Evolutionary conservation across 345 rosid species (phyloP), one percentile per base, ranked within the genome.

Genomic region (Capsella bursapastoris): DNA sequence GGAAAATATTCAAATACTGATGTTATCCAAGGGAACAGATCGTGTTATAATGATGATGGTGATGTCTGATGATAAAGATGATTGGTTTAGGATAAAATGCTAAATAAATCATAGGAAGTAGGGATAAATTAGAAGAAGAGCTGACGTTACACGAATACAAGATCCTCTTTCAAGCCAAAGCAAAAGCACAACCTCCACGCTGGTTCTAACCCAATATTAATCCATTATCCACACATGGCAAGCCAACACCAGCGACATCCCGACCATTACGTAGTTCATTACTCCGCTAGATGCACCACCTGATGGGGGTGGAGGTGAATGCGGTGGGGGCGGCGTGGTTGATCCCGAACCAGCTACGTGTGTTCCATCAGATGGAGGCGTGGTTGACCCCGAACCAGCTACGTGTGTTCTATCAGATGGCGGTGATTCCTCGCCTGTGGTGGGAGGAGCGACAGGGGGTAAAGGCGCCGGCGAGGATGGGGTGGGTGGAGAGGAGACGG

Each of bases 181-280:
- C 32, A 51, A 57, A 57, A n/a, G 41, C 38, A 28, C 10, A 13
- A 18, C 59, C 37, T 55, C 59, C 58, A 27, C 58, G 35, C 10
- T 55, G 59, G 45, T 28, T 58, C 14, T 8, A 35, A 58, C 45
- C 16, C 48, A 7, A 32, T 5, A 5, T 51, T 35, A 51, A n/a
- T 52, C 29, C 43, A 35, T 44, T 12, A 69, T 57, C 25, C 45
- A 44, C n/a, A 32, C 35, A 57, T 45, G 8, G 16, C 27, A 18
- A 57, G 52, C 43, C 53, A 68, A 15, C 14, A 55, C 53, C 43
- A 56, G 29, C 64, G 18, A 10, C 14, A 43, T 15, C 25, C 13
- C 43, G 51, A 51, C 59, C 69, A 62, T 16, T 37, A 37, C 4
- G 57, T 59, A 47, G 58, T 28, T 57, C 69, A 50, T 13, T 37